A percentile compares a stretch with the other conserved stretches of the same genome.
These are phyloP conservation scores for Gracilaria gracilis DNA, from an alignment of 23 red algal species.

Conservation along the genomic window DNA sequence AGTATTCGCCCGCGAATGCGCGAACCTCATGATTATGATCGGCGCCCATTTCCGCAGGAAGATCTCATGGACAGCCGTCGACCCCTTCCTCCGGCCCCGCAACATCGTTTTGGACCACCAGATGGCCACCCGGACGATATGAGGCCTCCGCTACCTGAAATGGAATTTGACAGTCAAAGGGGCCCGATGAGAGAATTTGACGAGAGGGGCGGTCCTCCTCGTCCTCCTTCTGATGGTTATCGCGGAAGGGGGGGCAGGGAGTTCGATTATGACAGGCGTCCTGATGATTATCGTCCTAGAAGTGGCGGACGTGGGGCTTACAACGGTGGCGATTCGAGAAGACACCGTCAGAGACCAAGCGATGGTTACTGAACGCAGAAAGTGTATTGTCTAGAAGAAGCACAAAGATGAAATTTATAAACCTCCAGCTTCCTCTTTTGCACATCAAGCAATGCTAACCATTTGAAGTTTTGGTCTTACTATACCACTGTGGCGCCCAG, in stretches of 20 bases:
- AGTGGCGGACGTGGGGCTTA: not conserved
- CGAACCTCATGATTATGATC: slow-evolving; percentile 11
- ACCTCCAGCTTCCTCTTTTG: too few relatives aligned
- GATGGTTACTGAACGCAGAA: not conserved
- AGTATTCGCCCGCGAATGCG: not conserved
- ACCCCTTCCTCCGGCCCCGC: not conserved
- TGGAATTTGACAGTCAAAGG: slow-evolving; percentile 9
- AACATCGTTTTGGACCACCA: not conserved
- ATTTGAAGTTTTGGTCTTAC: too few relatives aligned
- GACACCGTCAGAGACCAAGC: not conserved
- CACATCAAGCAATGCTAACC: too few relatives aligned
- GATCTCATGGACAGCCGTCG: not conserved
- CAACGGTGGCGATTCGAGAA: not conserved
- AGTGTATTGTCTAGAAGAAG: too few relatives aligned
- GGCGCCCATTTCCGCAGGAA: slow-evolving; percentile 3
- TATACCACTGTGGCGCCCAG: too few relatives aligned
- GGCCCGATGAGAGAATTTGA: slow-evolving; percentile 37
- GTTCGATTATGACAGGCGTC: not conserved
- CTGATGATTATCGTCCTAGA: not conserved
- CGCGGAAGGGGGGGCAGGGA: not conserved
- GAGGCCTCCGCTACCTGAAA: too few relatives aligned
- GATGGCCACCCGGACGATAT: not conserved
- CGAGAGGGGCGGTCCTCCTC: slow-evolving; percentile 7
- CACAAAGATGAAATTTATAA: too few relatives aligned
- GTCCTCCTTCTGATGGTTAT: not conserved